phyloP scores from a whole-genome alignment of 345 rosid species.

The Bretschneidera sinensis region DNA sequence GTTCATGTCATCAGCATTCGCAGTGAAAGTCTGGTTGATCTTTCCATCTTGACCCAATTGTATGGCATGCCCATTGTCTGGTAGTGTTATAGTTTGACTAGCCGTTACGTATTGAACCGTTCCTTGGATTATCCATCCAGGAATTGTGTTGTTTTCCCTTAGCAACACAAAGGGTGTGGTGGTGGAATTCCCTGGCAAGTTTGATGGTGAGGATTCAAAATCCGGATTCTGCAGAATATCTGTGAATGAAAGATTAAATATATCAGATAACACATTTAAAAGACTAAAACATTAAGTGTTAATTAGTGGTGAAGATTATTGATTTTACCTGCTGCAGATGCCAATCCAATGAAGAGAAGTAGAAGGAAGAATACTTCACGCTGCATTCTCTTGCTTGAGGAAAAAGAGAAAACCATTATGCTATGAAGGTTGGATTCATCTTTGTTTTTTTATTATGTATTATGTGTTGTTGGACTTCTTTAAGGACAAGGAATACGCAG shows the following conservation, averaged over 20 bases:
- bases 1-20: constrained; percentile 25
- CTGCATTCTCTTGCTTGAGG: constrained; percentile 28
- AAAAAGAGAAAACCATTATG: not conserved
- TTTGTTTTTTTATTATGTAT: too few relatives aligned
- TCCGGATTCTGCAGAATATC: constrained; percentile 48
- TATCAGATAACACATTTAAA: not conserved
- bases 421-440: too few relatives aligned
- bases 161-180: constrained; percentile 23
- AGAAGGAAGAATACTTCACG: constrained; percentile 11
- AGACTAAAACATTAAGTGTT: not conserved
- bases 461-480: too few relatives aligned
- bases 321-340: constrained; percentile 43
- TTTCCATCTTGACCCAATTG: constrained; percentile 50
- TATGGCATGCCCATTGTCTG: constrained; percentile 42
- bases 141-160: constrained; percentile 40
- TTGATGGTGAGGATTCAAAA: constrained; percentile 48
- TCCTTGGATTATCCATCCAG: constrained; percentile 57
- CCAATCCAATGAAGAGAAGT: constrained; percentile 28
- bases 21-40: constrained; percentile 51
- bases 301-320: not conserved
- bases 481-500: too few relatives aligned
- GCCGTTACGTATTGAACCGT: constrained; percentile 38
- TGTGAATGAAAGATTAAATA: constrained; percentile 18
- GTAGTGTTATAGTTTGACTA: constrained; percentile 21
- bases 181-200: constrained; percentile 20